Percentiles rank a stretch among this genome's conserved stretches.
Conservation (phyloP, 2,329 filamentous ascomycete species). For the Cladosporium colombiae region DNA sequence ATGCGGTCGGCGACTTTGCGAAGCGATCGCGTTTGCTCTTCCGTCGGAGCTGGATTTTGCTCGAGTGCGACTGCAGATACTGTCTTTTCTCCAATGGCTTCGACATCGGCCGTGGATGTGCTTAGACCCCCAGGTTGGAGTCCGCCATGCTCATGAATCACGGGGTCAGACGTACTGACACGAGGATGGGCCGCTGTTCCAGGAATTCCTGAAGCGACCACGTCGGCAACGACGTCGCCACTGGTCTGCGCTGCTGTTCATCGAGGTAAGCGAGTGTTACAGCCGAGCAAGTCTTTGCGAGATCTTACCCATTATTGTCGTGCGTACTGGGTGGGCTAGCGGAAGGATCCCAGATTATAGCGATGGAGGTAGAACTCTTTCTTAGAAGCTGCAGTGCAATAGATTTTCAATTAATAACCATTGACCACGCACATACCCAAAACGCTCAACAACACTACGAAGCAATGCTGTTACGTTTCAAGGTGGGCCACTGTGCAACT, state of each 20-base stretch:
- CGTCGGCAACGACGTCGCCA: background rate
- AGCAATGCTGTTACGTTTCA: background rate
- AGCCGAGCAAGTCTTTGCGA: background rate
- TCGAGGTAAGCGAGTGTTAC: background rate
- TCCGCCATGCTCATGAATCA: background rate
- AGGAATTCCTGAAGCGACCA: background rate
- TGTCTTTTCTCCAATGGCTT: background rate
- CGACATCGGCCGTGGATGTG: background rate
- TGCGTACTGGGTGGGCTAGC: background rate
- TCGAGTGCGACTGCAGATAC: background rate
- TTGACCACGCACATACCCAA: background rate
- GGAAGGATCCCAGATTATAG: background rate
- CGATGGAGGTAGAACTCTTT: background rate
- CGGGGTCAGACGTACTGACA: background rate
- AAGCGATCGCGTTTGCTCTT: constrained; percentile 30
- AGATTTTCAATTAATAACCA: background rate
- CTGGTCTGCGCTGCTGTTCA: background rate
- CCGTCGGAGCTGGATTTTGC: background rate
- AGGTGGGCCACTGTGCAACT: background rate
- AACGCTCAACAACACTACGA: background rate
- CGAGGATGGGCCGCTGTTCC: background rate
- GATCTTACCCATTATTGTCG: background rate
- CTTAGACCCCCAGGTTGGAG: background rate
- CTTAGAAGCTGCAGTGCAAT: background rate
- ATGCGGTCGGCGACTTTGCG: constrained; percentile 54